Conservation (phyloP, 2,329 filamentous ascomycete species). For the Fusarium solani-melongenae region DNA sequence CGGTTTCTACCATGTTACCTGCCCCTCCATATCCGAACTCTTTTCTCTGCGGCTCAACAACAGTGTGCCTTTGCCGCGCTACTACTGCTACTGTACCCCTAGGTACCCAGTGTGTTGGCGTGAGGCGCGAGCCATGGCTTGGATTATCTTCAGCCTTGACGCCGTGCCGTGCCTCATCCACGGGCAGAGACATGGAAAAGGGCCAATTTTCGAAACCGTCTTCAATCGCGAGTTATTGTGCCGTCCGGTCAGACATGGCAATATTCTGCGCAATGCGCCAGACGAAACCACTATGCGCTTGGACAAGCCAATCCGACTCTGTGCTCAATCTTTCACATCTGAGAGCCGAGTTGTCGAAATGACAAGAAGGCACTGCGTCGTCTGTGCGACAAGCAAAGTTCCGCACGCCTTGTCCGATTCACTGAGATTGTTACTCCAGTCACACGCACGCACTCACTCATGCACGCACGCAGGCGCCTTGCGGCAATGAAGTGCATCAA, state of each 20-base stretch:
- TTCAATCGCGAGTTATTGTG: not conserved
- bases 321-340: constrained; percentile 7
- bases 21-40: not conserved
- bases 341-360: constrained; percentile 2
- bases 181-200: not conserved
- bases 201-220: not conserved
- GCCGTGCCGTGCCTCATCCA: not conserved
- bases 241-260: not conserved
- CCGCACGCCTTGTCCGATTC: not conserved
- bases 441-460: not conserved
- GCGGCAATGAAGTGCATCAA: not conserved
- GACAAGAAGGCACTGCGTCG: not conserved
- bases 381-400: constrained; percentile 7
- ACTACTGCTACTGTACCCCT: not conserved
- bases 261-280: not conserved
- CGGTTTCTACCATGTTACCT: not conserved
- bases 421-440: not conserved
- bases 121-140: not conserved
- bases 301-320: not conserved
- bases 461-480: not conserved
- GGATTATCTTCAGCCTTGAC: not conserved
- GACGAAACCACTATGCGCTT: not conserved
- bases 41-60: not conserved
- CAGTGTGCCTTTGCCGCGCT: not conserved
- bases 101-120: not conserved